phyloP scores from a whole-genome alignment of 1,284 basidiomycete genomes.

The Microbotryomycetes sp. region DNA sequence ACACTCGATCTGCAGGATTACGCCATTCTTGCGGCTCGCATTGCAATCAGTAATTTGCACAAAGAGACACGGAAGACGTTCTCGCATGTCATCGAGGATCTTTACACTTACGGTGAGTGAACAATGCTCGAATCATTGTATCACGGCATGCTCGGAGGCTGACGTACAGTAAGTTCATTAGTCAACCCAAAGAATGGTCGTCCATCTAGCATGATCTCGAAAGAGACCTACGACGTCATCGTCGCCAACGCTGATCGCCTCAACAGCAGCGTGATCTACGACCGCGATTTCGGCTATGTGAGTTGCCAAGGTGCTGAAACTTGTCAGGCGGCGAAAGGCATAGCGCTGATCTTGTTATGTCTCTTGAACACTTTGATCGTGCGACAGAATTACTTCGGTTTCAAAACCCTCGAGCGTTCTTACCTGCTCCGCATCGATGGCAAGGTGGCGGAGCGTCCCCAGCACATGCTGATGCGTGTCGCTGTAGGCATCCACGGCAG shows the following conservation, averaged over 20 bases:
- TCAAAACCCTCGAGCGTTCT: slow-evolving; percentile 98
- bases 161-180: slow-evolving; percentile 38
- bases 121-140: neutral
- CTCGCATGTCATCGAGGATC: slow-evolving; percentile 80
- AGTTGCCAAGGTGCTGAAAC: slow-evolving; percentile 34
- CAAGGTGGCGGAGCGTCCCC: slow-evolving; percentile 92
- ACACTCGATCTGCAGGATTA: slow-evolving; percentile 63
- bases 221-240: slow-evolving; percentile 78
- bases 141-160: neutral
- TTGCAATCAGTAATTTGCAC: slow-evolving; percentile 97
- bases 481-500: slow-evolving; percentile 92
- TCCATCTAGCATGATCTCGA: slow-evolving; percentile 83
- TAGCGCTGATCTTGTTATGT: too few relatives aligned
- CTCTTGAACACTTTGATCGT: neutral
- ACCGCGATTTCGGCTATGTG: slow-evolving; percentile 95
- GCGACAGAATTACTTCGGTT: slow-evolving; percentile 72
- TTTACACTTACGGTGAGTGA: slow-evolving; percentile 75
- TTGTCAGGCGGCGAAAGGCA: too few relatives aligned
- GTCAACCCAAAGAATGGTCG: slow-evolving; percentile 94
- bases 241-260: slow-evolving; percentile 74
- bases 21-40: slow-evolving; percentile 94
- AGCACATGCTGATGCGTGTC: slow-evolving; percentile 99
- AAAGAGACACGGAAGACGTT: slow-evolving; percentile 94
- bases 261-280: slow-evolving; percentile 94
- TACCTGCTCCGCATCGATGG: slow-evolving; percentile 93